These are phyloP conservation scores for Cenchrus purpureus DNA, from an alignment of 176 grass and related monocot genomes.

Conservation along the genomic window DNA sequence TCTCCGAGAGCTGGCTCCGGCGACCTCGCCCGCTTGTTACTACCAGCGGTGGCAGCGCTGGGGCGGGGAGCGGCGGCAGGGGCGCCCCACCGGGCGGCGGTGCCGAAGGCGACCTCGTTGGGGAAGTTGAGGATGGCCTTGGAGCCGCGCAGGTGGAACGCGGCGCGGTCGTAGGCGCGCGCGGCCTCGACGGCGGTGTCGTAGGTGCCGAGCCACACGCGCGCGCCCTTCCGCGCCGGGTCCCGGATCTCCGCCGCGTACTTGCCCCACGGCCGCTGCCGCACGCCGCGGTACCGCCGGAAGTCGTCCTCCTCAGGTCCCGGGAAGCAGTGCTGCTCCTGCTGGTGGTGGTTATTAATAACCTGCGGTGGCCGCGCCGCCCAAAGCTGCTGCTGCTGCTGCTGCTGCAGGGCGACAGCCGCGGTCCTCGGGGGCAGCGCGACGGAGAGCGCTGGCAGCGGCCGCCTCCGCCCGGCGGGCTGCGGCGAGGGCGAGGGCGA, in stretches of 20 bases:
- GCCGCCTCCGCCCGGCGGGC: neutral
- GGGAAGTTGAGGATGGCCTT: conserved; percentile 81
- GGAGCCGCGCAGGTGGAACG: conserved; percentile 61
- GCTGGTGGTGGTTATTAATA: neutral
- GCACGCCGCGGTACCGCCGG: conserved; percentile 71
- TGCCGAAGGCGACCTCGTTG: conserved; percentile 44
- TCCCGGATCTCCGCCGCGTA: conserved; percentile 90
- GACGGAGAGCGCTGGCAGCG: conserved; percentile 29
- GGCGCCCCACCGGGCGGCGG: conserved; percentile 7
- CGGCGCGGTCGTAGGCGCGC: conserved; percentile 76
- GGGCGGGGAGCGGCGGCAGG: neutral
- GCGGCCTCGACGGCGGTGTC: conserved; percentile 78
- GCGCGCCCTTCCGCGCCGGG: conserved; percentile 59
- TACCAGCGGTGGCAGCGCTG: neutral
- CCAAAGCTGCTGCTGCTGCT: neutral
- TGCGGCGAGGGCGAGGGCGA: conserved; percentile 17
- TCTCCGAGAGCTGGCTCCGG: neutral
- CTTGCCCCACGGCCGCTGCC: conserved; percentile 83
- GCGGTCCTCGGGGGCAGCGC: conserved; percentile 27
- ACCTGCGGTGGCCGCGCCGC: neutral
- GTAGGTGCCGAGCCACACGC: conserved; percentile 96
- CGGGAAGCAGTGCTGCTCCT: neutral
- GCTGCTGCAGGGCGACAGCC: neutral
- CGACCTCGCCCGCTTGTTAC: conserved; percentile 38
- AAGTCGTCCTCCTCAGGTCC: conserved; percentile 32